Percentiles rank a stretch among this genome's conserved stretches.
Evolutionary conservation across 2,329 filamentous ascomycete genomes (phyloP).

Genomic region (Aureobasidium sp.): DNA sequence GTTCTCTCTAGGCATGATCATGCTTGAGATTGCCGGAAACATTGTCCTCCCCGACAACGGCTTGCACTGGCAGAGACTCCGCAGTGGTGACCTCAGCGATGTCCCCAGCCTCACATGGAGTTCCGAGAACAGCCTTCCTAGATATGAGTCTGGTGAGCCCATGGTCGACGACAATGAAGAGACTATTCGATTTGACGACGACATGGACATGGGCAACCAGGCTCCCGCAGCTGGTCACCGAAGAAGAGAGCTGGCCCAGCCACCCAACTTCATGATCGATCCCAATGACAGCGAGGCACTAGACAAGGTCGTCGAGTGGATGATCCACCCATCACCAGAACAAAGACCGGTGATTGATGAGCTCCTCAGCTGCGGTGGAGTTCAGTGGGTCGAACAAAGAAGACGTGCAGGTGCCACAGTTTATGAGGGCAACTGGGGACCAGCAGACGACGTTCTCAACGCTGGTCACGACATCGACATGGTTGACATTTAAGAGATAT

Average conservation of each 20-base stretch:
- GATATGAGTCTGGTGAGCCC: constrained; percentile 66
- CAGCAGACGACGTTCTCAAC: constrained; percentile 54
- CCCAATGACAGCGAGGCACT: constrained; percentile 63
- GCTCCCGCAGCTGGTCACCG: constrained; percentile 16
- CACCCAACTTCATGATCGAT: constrained; percentile 86
- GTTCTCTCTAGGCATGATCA: constrained; percentile 88
- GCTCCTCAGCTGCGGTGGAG: constrained; percentile 62
- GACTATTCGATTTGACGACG: constrained; percentile 21
- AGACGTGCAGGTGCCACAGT: constrained; percentile 85
- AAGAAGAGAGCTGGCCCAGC: constrained; percentile 51
- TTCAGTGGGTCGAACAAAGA: constrained; percentile 70
- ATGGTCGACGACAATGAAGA: constrained; percentile 20
- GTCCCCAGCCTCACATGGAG: constrained; percentile 82
- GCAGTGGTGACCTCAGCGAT: constrained; percentile 81
- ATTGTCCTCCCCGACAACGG: constrained; percentile 92
- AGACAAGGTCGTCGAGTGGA: constrained; percentile 75
- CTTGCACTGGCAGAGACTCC: constrained; percentile 78
- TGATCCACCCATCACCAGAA: constrained; percentile 70
- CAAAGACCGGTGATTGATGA: constrained; percentile 67
- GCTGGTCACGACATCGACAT: constrained; percentile 50
- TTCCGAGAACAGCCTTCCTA: constrained; percentile 58
- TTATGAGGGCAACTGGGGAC: constrained; percentile 94
- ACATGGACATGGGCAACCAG: constrained; percentile 16
- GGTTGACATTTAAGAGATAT: constrained; percentile 41
- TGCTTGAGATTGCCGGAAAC: constrained; percentile 90